Conservation (phyloP, 495 filamentous ascomycete genomes). For the Lasiosphaeris hirsuta region DNA sequence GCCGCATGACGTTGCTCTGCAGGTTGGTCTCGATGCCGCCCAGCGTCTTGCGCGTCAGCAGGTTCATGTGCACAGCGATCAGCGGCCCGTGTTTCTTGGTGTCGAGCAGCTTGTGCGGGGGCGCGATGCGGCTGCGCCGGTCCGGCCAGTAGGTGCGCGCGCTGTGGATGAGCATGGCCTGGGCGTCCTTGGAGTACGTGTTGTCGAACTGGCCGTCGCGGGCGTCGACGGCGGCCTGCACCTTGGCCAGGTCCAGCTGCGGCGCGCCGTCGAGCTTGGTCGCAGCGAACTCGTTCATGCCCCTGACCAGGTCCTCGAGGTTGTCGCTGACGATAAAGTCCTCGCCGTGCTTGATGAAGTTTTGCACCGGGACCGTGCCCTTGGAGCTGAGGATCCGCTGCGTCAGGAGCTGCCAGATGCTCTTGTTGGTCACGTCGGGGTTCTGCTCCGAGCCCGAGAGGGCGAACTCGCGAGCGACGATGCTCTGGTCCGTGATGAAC, state of each 20-base stretch:
- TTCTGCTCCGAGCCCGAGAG: constrained; percentile 55
- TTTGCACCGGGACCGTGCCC: constrained; percentile 45
- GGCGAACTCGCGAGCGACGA: constrained; percentile 51
- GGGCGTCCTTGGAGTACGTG: constrained; percentile 49
- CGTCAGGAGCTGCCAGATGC: constrained; percentile 41
- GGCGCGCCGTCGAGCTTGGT: constrained; percentile 29
- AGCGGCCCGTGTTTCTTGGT: constrained; percentile 42
- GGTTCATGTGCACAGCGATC: constrained; percentile 50
- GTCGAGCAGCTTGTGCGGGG: constrained; percentile 46
- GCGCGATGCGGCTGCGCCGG: constrained; percentile 36
- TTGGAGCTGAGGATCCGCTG: constrained; percentile 46
- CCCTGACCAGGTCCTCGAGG: constrained; percentile 42
- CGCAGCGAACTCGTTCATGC: constrained; percentile 50
- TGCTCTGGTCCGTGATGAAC: constrained; percentile 51
- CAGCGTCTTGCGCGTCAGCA: constrained; percentile 51
- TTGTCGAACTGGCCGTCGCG: constrained; percentile 49
- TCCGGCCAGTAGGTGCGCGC: constrained; percentile 50
- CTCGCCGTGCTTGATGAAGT: constrained; percentile 47
- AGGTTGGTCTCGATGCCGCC: constrained; percentile 54
- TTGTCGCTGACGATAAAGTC: constrained; percentile 49
- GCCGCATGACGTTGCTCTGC: constrained; percentile 43
- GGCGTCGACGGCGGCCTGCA: constrained; percentile 40
- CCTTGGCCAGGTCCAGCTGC: constrained; percentile 32
- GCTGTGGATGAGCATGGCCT: constrained; percentile 50
- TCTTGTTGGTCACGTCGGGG: constrained; percentile 50